Evolutionary conservation across 768 basidiomycete species (phyloP), one percentile per base, ranked within the genome.

Genomic region (Trametes elegans): DNA sequence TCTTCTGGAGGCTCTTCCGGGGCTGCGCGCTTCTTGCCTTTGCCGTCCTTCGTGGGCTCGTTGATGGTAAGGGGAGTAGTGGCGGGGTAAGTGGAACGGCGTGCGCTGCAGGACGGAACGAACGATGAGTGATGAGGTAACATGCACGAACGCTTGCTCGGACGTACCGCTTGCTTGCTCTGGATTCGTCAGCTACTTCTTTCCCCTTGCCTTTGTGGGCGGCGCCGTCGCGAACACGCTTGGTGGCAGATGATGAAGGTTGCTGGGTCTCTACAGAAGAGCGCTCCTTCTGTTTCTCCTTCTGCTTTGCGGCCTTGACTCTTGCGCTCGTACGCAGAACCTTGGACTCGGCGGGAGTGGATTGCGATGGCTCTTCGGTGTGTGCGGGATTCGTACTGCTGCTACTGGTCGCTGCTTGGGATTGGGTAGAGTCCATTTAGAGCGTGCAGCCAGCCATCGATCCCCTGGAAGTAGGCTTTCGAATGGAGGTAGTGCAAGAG

Each of bases 371-470:
- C 40, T 66, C 62, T 63, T 73, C 73, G 66, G 71, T 73, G 66
- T 76, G 71, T 67, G 73, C 70, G 70, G 77, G 68, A 61, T 75
- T 73, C 75, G 76, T 69, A 73, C 79, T 84, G 72, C 82, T 79
- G 81, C 73, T 75, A 62, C 75, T 79, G 72, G 79, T 81, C 81
- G 84, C 83, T 82, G 84, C 82, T 78, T 79, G 80, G 67, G 79
- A 76, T 78, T 88, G 81, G 88, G 81, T 81, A 83, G 87, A 83
- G 86, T 91, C 89, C 89, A 91, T 91, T 90, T 90, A 90, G 87
- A 82, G 77, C 77, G 81, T 84, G 79, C 84, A 73, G 83, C 82
- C 84, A 85, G 88, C 88, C 88, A 91, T 91, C 84, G 88, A 88
- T 67, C 64, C 68, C 64, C 55, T 60, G 46, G 41, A 24, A 53